Conservation (phyloP, 371 early-diverging fungal genomes). For the Lichtheimia hyalospora region DNA sequence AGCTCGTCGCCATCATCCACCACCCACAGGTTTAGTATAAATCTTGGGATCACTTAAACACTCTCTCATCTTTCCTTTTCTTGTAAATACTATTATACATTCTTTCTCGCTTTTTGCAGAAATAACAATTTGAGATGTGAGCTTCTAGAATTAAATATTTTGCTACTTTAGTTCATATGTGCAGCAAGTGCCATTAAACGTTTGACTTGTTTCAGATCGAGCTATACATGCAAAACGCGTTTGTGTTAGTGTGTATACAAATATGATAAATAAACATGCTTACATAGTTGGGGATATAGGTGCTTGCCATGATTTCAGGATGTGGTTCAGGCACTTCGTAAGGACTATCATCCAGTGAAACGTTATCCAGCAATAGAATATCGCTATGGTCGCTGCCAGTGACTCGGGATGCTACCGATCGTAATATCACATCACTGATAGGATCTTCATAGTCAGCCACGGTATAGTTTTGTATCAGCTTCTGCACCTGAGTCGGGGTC, state of each 20-base stretch:
- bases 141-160: background rate
- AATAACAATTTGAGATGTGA: background rate
- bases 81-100: background rate
- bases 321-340: conserved; percentile 65
- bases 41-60: background rate
- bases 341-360: conserved; percentile 70
- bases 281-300: conserved; percentile 9
- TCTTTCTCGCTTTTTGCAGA: background rate
- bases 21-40: conserved; percentile 11
- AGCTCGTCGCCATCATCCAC: conserved; percentile 10
- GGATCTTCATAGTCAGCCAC: conserved; percentile 84
- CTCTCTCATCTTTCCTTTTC: background rate
- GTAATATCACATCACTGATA: conserved; percentile 86
- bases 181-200: conserved; percentile 20
- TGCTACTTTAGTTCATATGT: background rate
- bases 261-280: background rate
- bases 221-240: conserved; percentile 9
- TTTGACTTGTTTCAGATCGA: conserved; percentile 23
- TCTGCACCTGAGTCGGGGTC: conserved; percentile 93
- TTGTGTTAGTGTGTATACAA: background rate
- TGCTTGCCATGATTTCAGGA: conserved; percentile 46
- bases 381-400: conserved; percentile 50
- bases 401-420: conserved; percentile 86
- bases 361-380: conserved; percentile 81
- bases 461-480: conserved; percentile 82